Evolutionary conservation across 352 stramenopile genomes (phyloP).

Genomic region (Phytophthora colocasiae): DNA sequence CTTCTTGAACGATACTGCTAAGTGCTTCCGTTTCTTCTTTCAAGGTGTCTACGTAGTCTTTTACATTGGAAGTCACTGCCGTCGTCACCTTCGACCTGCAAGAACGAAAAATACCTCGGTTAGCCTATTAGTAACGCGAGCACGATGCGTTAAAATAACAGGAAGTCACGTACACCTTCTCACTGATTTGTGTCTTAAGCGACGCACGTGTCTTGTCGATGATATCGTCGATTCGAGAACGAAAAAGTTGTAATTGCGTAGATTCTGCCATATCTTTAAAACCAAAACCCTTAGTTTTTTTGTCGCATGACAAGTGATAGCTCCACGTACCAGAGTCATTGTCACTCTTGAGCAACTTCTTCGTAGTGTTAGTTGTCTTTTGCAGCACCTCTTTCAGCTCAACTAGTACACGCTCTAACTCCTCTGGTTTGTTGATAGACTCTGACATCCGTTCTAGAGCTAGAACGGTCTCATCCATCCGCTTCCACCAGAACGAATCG

Average conservation of each 20-base stretch:
- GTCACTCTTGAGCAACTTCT: constrained; percentile 17
- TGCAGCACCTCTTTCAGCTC: constrained; percentile 62
- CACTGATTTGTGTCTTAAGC: constrained; percentile 53
- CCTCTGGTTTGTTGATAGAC: constrained; percentile 61
- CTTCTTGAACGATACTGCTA: constrained; percentile 51
- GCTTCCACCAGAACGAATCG: constrained; percentile 65
- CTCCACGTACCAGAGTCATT: constrained; percentile 17
- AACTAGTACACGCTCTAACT: constrained; percentile 59
- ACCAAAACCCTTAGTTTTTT: constrained; percentile 1
- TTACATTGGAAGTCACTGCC: constrained; percentile 59
- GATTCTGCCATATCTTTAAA: constrained; percentile 20
- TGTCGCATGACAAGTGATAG: neutral
- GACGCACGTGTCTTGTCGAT: constrained; percentile 54
- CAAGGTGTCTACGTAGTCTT: constrained; percentile 61
- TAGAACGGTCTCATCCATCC: constrained; percentile 57
- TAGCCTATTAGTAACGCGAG: neutral
- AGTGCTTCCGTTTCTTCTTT: constrained; percentile 64
- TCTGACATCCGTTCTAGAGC: constrained; percentile 55
- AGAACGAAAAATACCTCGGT: neutral
- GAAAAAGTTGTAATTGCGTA: constrained; percentile 48
- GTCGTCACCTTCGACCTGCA: constrained; percentile 63
- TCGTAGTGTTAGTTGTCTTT: constrained; percentile 29
- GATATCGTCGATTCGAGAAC: constrained; percentile 55
- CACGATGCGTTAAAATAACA: neutral
- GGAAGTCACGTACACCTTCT: constrained; percentile 57